Conservation (phyloP, 306 rosid species). For the Corylus heterophylla region DNA sequence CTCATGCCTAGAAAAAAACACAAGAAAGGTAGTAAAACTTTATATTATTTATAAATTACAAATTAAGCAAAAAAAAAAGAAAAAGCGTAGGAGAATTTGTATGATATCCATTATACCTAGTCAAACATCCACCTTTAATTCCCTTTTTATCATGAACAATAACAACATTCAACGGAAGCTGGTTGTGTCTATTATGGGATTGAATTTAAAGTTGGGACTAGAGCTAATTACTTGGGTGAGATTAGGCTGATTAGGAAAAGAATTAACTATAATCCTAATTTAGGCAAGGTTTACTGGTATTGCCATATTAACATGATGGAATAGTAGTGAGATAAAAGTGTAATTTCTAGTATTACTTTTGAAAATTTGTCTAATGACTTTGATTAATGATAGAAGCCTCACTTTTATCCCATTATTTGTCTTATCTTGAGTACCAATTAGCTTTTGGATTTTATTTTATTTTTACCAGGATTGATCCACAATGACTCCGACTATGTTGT, state of each 20-base stretch:
- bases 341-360: no score
- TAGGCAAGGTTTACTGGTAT: no score
- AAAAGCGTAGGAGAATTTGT: background rate
- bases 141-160: background rate
- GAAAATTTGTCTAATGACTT: slow-evolving; percentile 25
- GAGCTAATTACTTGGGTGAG: no score
- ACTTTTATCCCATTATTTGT: no score
- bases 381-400: slow-evolving; percentile 32
- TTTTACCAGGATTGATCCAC: no score
- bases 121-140: background rate
- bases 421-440: no score
- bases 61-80: background rate
- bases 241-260: no score
- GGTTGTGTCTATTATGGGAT: slow-evolving; percentile 13
- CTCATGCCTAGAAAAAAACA: background rate
- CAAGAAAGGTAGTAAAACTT: background rate
- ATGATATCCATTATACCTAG: background rate
- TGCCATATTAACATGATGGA: no score
- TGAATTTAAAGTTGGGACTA: slow-evolving; percentile 4
- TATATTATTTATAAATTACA: background rate
- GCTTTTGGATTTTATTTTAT: no score
- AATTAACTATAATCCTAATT: no score
- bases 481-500: no score
- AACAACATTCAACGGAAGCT: background rate
- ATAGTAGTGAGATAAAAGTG: no score